Evolutionary conservation across 768 basidiomycete genomes (phyloP), one percentile per base, ranked within the genome.

Genomic region (Boletus sp.): DNA sequence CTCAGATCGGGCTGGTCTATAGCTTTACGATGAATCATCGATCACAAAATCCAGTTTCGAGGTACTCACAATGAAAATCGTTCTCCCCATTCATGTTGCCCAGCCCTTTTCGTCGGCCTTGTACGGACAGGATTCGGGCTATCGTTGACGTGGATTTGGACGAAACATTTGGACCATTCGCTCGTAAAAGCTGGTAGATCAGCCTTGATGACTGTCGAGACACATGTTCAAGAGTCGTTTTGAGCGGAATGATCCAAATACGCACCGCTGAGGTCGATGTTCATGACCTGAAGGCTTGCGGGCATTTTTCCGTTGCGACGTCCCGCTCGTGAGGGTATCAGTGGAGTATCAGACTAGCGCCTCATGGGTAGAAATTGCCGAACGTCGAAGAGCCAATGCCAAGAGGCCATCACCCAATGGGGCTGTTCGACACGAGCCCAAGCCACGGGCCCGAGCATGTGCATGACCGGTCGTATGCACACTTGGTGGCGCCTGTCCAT

Each of bases 111-210:
- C n/a, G 67, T 65, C 5, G 47, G 8, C 12, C 30, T 59, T 5
- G 64, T 70, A 9, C 50, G 58, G 2, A 59, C 28, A 2, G 49
- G 4, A 52, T 52, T 65, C 1, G 61, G 2, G 28, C 59, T 58
- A n/a, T 28, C 54, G 41, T 68, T 64, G 24, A 69, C 56, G 35
- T 54, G 47, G 17, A 69, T 60, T 20, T 59, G 41, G 18, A 69
- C 51, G 44, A 64, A 70, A 20, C 62, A 70, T 32, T 66, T 69
- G 9, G 62, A 61, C 68, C 68, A 62, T 3, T 61, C 50, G 14
- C 30, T 61, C 7, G 68, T 11, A 45, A 55, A 52, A 1, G 33
- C 54, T 0, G 68, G 68, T 37, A 69, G 30, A n/a, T 68, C 66
- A 0, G 62, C 68, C 33, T 46, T 69, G 56, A 70, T 36, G 57